Conservation (phyloP, 2,329 filamentous ascomycete genomes). For the Graphium sp. region DNA sequence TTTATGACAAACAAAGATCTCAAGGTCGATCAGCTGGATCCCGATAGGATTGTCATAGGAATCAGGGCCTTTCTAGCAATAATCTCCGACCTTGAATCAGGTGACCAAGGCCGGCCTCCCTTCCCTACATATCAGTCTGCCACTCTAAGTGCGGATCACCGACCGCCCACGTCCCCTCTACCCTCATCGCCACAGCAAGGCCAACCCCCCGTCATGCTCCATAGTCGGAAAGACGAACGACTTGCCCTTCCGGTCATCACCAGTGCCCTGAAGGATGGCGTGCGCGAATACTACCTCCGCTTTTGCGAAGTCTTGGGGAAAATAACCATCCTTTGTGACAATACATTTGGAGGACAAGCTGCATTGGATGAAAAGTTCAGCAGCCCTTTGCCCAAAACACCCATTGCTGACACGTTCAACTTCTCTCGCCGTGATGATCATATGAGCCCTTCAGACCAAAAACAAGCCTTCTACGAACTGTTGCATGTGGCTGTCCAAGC, state of each 20-base stretch:
- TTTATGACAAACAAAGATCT: conserved; percentile 62
- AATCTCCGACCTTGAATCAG: conserved; percentile 82
- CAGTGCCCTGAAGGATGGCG: conserved; percentile 52
- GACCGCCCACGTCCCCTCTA: conserved; percentile 31
- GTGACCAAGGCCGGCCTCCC: conserved; percentile 58
- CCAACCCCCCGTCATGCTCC: conserved; percentile 11
- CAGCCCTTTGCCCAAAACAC: conserved; percentile 76
- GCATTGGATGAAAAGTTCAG: conserved; percentile 90
- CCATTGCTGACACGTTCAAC: conserved; percentile 85
- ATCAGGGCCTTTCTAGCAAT: conserved; percentile 88
- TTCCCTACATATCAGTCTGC: conserved; percentile 56
- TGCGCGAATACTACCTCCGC: conserved; percentile 70
- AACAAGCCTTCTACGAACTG: conserved; percentile 89
- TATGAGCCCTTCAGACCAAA: conserved; percentile 57
- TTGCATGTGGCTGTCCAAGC: conserved; percentile 92
- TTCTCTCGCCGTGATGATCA: conserved; percentile 74
- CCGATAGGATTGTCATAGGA: conserved; percentile 92
- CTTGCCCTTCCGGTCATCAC: conserved; percentile 49
- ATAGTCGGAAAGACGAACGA: conserved; percentile 36
- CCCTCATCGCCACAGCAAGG: conserved; percentile 18
- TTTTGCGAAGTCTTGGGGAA: conserved; percentile 94
- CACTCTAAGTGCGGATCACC: too few relatives aligned
- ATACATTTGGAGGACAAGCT: conserved; percentile 91
- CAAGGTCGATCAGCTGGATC: conserved; percentile 82
- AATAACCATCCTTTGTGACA: conserved; percentile 91